Evolutionary conservation across 2,329 filamentous ascomycete species (phyloP).

Genomic region (Aureobasidium sp.): DNA sequence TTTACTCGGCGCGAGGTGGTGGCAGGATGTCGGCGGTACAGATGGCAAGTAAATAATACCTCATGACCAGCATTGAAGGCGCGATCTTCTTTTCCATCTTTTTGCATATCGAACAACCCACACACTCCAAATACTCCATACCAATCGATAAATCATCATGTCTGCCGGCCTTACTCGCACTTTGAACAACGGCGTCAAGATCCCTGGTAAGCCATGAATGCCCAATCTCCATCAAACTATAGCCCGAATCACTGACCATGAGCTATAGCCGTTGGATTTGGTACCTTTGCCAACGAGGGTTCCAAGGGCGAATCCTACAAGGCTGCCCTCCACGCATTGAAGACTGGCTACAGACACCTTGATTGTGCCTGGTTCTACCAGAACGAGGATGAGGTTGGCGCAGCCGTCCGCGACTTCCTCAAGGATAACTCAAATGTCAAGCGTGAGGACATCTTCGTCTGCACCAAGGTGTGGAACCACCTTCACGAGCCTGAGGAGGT

Average conservation of each 20-base stretch:
- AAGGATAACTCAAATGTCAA: conserved; percentile 40
- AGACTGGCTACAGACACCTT: conserved; percentile 47
- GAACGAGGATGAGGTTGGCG: conserved; percentile 49
- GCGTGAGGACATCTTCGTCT: conserved; percentile 46
- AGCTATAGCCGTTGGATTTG: conserved; percentile 50
- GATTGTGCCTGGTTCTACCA: conserved; percentile 52
- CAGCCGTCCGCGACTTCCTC: conserved; percentile 49
- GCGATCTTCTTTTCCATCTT: conserved; percentile 8
- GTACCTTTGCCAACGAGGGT: conserved; percentile 62
- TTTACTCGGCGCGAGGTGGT: conserved; percentile 14
- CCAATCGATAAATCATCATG: conserved; percentile 38
- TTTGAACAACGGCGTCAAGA: conserved; percentile 52
- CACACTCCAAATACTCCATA: background rate
- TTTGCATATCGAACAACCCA: background rate
- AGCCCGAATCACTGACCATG: background rate
- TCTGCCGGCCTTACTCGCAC: conserved; percentile 49
- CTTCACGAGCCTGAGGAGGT: conserved; percentile 38
- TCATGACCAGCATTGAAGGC: background rate
- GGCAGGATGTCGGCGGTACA: conserved; percentile 11
- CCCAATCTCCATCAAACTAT: background rate
- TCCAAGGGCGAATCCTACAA: conserved; percentile 52
- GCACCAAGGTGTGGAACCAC: conserved; percentile 49
- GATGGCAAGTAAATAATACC: conserved; percentile 13
- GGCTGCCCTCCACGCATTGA: conserved; percentile 44
- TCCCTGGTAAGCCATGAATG: conserved; percentile 35